Evolutionary conservation across 1,284 basidiomycete species (phyloP).

Genomic region (Caloboletus firmus): DNA sequence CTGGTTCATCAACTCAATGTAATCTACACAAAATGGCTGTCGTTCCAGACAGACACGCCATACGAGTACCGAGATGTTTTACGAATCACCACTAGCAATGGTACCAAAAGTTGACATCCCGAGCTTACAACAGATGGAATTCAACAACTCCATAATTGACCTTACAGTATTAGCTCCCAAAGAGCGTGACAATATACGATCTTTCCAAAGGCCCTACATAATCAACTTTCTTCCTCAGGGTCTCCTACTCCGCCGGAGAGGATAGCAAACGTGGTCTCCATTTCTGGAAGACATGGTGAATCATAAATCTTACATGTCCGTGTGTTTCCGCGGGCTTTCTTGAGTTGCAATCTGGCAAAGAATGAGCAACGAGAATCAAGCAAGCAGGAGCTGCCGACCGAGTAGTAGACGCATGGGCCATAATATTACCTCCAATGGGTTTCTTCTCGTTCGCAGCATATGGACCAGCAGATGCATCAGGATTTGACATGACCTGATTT

Average conservation of each 20-base stretch:
- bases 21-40: slow-evolving; percentile 14
- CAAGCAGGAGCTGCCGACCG: slow-evolving; percentile 48
- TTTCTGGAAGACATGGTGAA: slow-evolving; percentile 96
- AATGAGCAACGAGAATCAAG: slow-evolving; percentile 10
- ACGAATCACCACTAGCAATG: neutral
- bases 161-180: slow-evolving; percentile 2
- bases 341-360: slow-evolving; percentile 73
- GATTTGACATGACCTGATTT: slow-evolving; percentile 98
- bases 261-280: slow-evolving; percentile 95
- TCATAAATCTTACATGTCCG: slow-evolving; percentile 98
- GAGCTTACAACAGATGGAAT: slow-evolving; percentile 6
- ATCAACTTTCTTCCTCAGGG: slow-evolving; percentile 78
- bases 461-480: slow-evolving; percentile 89
- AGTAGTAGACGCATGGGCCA: slow-evolving; percentile 95
- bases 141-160: slow-evolving; percentile 4
- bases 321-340: slow-evolving; percentile 91
- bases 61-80: neutral
- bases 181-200: slow-evolving; percentile 4
- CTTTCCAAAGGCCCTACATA: neutral
- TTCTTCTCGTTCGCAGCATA: slow-evolving; percentile 94
- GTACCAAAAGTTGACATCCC: neutral
- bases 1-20: slow-evolving; percentile 23
- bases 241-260: slow-evolving; percentile 86
- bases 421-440: slow-evolving; percentile 95
- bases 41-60: neutral